Evolutionary conservation across 1,284 basidiomycete genomes (phyloP), one percentile per base, ranked within the genome.

Genomic region (Pseudozyma sp.): DNA sequence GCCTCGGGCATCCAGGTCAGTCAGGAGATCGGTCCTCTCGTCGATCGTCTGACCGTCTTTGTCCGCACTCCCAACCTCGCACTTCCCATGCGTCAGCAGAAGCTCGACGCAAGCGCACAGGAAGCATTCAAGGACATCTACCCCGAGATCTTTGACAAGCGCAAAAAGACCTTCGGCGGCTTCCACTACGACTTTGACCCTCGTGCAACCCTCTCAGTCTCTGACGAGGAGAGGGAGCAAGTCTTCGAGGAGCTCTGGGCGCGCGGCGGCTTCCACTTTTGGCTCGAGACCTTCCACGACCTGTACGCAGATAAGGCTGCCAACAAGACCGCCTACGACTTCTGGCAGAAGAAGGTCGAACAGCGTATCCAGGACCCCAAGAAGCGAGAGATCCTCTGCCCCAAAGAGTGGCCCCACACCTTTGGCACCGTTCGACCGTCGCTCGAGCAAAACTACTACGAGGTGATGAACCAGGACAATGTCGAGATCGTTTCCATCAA

Each of bases 391-490:
- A 69, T 78, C 39, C 61, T 80, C 17, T 68, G 72, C 19, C 78
- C 77, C 30, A 40, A 73, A 42, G 63, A 77, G 43, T 67, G 66
- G 60, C 75, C 68, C 24, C 78, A 79, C 55, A 74, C 75, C 0
- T 79, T 79, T 31, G 78, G 78, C 44, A 79, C 77, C 10, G 72
- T 73, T 5, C 60, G 78, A 30, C 73, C 73, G 9, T 75, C 77
- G 11, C 61, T 79, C 35, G 76, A 80, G 46, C 66, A 68, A 31
- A 71, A 76, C 46, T 80, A 76, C 59, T 80, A 78, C 31, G 81
- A 86, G 37, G 84, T 85, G 37, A 83, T 90, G 40, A 84, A 88
- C 56, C 85, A 85, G 52, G 86, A 87, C 6, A 90, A 90, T 75
- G 87, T 90, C 33, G 83, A 84, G 34, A 71, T 90, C 35, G 81